phyloP scores from a whole-genome alignment of 2,329 filamentous ascomycete species.

The Grosmannia huntii region DNA sequence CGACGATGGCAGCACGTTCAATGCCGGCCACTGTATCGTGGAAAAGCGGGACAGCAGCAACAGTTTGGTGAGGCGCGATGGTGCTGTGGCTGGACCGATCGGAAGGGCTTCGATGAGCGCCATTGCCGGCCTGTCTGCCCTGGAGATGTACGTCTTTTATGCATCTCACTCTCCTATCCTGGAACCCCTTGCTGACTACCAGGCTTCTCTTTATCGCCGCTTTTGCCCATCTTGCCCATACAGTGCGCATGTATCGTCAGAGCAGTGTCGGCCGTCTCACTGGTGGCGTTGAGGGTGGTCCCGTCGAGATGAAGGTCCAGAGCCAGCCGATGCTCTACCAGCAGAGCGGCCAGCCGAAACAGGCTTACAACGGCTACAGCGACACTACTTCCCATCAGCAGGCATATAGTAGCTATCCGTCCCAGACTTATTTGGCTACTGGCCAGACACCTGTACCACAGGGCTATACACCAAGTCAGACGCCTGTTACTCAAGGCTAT shows the following conservation, averaged over 20 bases:
- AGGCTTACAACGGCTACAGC: background rate
- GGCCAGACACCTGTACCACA: background rate
- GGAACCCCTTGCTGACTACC: constrained; percentile 7
- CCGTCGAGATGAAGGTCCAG: constrained; percentile 19
- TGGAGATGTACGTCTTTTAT: constrained; percentile 14
- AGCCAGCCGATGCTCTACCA: constrained; percentile 2
- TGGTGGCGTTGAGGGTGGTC: constrained; percentile 11
- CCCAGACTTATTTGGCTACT: background rate
- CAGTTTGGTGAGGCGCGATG: constrained; percentile 8
- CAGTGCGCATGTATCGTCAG: constrained; percentile 16
- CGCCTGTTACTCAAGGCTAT: background rate
- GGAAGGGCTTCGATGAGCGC: constrained; percentile 17
- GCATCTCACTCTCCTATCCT: constrained; percentile 2
- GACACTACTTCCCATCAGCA: background rate
- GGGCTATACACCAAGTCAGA: background rate
- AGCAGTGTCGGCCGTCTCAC: constrained; percentile 9
- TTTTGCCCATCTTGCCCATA: constrained; percentile 27
- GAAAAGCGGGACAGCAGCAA: constrained; percentile 7
- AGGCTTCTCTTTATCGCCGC: constrained; percentile 26
- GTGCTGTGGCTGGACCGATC: constrained; percentile 10
- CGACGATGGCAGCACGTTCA: constrained; percentile 17
- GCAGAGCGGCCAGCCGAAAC: background rate
- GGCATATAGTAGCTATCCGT: background rate
- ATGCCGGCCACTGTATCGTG: constrained; percentile 14
- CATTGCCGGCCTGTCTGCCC: constrained; percentile 19